phyloP scores from a whole-genome alignment of 2,329 filamentous ascomycete genomes.

The Talaromyces pinophilus region DNA sequence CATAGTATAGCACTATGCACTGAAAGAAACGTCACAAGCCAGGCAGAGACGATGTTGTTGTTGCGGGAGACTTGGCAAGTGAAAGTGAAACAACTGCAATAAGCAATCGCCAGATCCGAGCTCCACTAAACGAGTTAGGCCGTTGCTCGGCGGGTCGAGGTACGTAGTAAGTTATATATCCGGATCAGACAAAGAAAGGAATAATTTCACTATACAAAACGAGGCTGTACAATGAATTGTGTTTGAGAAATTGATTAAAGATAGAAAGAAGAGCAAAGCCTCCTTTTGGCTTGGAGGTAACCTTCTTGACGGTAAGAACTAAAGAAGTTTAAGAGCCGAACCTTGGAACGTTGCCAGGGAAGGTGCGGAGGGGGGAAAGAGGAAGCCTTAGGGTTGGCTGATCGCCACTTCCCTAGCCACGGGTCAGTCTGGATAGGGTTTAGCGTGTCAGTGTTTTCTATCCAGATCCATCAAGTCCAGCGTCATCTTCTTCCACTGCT shows the following conservation, averaged over 20 bases:
- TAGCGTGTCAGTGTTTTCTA: neutral
- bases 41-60: neutral
- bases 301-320: neutral
- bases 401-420: constrained; percentile 3
- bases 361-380: neutral
- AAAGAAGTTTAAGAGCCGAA: neutral
- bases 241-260: too few species aligned
- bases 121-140: constrained; percentile 9
- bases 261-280: neutral
- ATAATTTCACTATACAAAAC: neutral
- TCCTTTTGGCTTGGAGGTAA: neutral
- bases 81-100: constrained; percentile 4
- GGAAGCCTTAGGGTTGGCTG: neutral
- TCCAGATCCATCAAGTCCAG: neutral
- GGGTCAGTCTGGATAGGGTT: neutral
- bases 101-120: constrained; percentile 1
- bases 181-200: neutral
- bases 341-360: constrained; percentile 3
- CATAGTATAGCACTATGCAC: neutral
- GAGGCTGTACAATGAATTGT: neutral
- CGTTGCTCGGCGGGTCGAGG: neutral
- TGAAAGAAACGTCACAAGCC: neutral
- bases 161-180: neutral
- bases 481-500: neutral
- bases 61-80: neutral